Evolutionary conservation across 345 rosid genomes (phyloP).

Genomic region (Arabis hirsuta): DNA sequence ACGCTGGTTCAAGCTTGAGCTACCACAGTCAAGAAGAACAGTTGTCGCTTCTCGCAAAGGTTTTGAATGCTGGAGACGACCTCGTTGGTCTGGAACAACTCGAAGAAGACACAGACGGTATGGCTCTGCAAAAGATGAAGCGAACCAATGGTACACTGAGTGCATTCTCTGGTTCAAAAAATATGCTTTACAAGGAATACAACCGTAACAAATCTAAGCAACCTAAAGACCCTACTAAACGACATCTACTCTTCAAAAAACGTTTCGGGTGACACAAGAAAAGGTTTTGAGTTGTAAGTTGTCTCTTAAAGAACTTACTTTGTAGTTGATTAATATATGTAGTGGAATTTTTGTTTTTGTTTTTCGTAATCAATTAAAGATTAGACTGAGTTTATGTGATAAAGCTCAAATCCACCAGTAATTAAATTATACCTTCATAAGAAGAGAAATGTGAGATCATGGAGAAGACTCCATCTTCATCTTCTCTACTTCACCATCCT

Average conservation of each 20-base stretch:
- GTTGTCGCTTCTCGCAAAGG: slow-evolving; percentile 74
- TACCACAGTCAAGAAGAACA: slow-evolving; percentile 73
- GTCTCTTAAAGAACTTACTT: too few species aligned
- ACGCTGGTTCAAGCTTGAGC: slow-evolving; percentile 78
- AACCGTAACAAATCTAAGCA: slow-evolving; percentile 52
- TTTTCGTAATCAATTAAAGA: too few species aligned
- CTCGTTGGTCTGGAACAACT: slow-evolving; percentile 80
- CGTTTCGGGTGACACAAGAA: slow-evolving; percentile 48
- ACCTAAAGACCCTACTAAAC: slow-evolving; percentile 84
- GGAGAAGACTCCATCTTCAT: too few species aligned
- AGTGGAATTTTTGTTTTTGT: too few species aligned
- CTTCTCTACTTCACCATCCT: too few species aligned
- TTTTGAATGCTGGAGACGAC: slow-evolving; percentile 85
- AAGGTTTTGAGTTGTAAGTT: not conserved
- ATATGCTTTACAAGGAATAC: slow-evolving; percentile 93
- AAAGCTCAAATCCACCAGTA: too few species aligned
- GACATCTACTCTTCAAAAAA: slow-evolving; percentile 73
- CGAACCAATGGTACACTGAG: slow-evolving; percentile 74
- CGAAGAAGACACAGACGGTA: slow-evolving; percentile 91
- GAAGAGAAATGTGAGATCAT: too few species aligned
- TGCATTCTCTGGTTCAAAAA: slow-evolving; percentile 84
- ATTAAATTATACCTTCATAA: too few species aligned
- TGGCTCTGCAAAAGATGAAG: slow-evolving; percentile 75
- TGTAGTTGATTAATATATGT: too few species aligned
- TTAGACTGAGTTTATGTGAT: too few species aligned